phyloP scores from a whole-genome alignment of 306 rosid genomes.

The Vicia villosa region DNA sequence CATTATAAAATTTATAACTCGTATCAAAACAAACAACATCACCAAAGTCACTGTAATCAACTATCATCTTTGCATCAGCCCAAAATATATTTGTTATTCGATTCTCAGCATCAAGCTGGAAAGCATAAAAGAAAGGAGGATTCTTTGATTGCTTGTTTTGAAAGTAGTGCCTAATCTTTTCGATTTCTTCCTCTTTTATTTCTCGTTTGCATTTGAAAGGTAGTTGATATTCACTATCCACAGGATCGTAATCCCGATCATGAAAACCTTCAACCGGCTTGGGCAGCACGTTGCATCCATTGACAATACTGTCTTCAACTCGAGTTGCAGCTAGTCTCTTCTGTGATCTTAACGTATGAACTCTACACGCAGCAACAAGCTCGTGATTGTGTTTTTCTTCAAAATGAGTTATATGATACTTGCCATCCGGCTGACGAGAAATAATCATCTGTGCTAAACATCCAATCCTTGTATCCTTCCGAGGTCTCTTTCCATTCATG shows the following conservation, averaged over 20 bases:
- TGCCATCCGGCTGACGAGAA: constrained; percentile 66
- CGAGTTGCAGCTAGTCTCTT: constrained; percentile 51
- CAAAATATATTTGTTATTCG: constrained; percentile 58
- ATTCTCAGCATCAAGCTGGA: constrained; percentile 60
- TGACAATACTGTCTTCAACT: constrained; percentile 39
- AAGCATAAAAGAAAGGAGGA: constrained; percentile 56
- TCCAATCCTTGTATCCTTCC: constrained; percentile 69
- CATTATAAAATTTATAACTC: constrained; percentile 49
- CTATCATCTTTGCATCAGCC: constrained; percentile 63
- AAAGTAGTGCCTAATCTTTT: constrained; percentile 49
- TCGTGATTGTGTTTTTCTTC: constrained; percentile 73
- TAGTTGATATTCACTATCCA: constrained; percentile 45
- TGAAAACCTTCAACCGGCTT: constrained; percentile 33
- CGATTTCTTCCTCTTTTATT: constrained; percentile 53
- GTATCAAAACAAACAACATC: constrained; percentile 67
- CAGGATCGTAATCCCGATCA: constrained; percentile 36
- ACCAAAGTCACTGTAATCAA: constrained; percentile 57
- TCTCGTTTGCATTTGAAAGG: constrained; percentile 44
- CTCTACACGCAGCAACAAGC: constrained; percentile 60
- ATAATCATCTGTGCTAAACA: constrained; percentile 63
- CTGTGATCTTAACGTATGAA: constrained; percentile 61
- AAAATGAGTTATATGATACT: constrained; percentile 60
- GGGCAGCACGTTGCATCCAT: constrained; percentile 37
- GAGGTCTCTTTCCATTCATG: constrained; percentile 52
- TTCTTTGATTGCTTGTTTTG: constrained; percentile 48